Evolutionary conservation across 2,329 filamentous ascomycete species (phyloP).

Genomic region (Beauveria australis): DNA sequence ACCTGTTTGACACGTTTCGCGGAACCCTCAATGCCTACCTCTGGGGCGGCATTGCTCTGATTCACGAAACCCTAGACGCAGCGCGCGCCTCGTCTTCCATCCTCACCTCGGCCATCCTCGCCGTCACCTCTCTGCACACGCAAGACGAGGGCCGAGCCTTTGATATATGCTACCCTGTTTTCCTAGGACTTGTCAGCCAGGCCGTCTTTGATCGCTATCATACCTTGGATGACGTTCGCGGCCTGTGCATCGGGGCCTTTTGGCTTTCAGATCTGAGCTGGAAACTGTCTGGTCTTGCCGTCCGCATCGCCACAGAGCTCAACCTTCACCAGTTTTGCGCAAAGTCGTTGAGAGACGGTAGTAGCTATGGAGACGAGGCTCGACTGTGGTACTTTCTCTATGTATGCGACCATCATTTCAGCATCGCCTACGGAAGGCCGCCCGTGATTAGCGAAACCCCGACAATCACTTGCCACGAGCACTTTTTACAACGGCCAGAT

Average conservation of each 20-base stretch:
- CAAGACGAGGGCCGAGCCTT: conserved; percentile 36
- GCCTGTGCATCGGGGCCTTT: conserved; percentile 54
- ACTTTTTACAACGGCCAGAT: conserved; percentile 40
- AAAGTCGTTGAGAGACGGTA: conserved; percentile 34
- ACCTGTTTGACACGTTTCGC: conserved; percentile 21
- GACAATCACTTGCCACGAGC: conserved; percentile 48
- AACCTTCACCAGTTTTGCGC: conserved; percentile 46
- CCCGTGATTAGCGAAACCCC: conserved; percentile 51
- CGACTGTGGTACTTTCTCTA: conserved; percentile 57
- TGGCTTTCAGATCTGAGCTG: conserved; percentile 49
- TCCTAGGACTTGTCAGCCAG: conserved; percentile 46
- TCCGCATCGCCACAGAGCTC: conserved; percentile 49
- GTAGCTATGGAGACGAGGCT: conserved; percentile 44
- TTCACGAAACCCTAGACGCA: conserved; percentile 21
- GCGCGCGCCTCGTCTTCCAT: conserved; percentile 22
- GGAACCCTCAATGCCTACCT: conserved; percentile 25
- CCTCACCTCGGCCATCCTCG: conserved; percentile 24
- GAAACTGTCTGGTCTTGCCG: conserved; percentile 52
- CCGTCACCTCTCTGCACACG: conserved; percentile 24
- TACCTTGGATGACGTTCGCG: conserved; percentile 50
- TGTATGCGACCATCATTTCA: conserved; percentile 59
- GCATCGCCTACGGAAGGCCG: conserved; percentile 51
- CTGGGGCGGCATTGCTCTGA: conserved; percentile 24
- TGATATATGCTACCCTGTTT: conserved; percentile 48
- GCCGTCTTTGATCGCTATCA: conserved; percentile 47